phyloP scores from a whole-genome alignment of 352 stramenopile species.

The Phytophthora capsici region DNA sequence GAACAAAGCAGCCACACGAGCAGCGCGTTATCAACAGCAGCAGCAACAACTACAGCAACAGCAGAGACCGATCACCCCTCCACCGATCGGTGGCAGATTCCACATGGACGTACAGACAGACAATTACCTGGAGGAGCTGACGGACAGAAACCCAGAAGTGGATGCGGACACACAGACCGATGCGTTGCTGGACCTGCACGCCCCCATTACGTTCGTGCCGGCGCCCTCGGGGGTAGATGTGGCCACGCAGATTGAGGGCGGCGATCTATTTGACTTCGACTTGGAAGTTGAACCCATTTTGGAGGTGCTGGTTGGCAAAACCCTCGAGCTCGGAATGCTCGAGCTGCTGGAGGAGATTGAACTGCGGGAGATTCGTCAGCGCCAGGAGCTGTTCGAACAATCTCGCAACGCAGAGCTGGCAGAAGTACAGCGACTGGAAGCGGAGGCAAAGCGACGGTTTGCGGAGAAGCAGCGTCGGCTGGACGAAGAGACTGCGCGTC shows the following conservation, averaged over 20 bases:
- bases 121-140: slow-evolving; percentile 95
- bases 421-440: slow-evolving; percentile 94
- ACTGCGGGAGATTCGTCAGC: slow-evolving; percentile 86
- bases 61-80: slow-evolving; percentile 75
- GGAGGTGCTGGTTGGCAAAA: slow-evolving; percentile 96
- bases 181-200: slow-evolving; percentile 85
- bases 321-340: slow-evolving; percentile 93
- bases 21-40: slow-evolving; percentile 28
- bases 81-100: slow-evolving; percentile 80
- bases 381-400: slow-evolving; percentile 93
- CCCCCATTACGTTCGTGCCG: slow-evolving; percentile 88
- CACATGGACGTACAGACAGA: slow-evolving; percentile 97
- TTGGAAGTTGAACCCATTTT: slow-evolving; percentile 95
- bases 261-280: slow-evolving; percentile 96
- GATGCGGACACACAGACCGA: slow-evolving; percentile 94
- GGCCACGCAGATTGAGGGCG: slow-evolving; percentile 92
- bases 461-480: slow-evolving; percentile 91
- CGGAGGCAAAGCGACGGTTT: slow-evolving; percentile 91
- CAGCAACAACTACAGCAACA: slow-evolving; percentile 44
- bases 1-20: slow-evolving; percentile 25
- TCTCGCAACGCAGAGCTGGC: slow-evolving; percentile 92
- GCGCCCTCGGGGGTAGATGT: slow-evolving; percentile 88
- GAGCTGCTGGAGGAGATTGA: slow-evolving; percentile 96
- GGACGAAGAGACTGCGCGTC: slow-evolving; percentile 78
- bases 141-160: slow-evolving; percentile 88